A percentile compares a stretch with the other conserved stretches of the same genome.
Conservation (phyloP, 805 yeast genomes). For the Candida succiphila region DNA sequence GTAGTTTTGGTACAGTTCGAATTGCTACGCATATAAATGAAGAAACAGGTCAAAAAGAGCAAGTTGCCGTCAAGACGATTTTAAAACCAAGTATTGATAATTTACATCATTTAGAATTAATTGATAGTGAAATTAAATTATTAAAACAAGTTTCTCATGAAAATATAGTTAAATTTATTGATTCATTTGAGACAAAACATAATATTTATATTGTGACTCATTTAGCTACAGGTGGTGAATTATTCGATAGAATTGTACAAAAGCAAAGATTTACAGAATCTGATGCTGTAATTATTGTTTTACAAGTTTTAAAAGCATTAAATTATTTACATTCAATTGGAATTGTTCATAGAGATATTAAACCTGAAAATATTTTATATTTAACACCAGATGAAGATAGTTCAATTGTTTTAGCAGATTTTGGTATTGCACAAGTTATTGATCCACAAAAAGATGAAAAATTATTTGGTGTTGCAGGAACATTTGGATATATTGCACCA, state of each 20-base stretch:
- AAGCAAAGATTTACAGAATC: constrained; percentile 73
- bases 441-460: constrained; percentile 4
- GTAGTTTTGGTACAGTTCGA: constrained; percentile 89
- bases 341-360: constrained; percentile 67
- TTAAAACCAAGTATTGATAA: constrained; percentile 72
- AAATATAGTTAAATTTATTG: constrained; percentile 71
- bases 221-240: constrained; percentile 86
- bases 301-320: constrained; percentile 64
- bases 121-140: constrained; percentile 66
- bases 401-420: constrained; percentile 75
- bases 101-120: constrained; percentile 45
- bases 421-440: constrained; percentile 77
- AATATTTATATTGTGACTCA: constrained; percentile 86
- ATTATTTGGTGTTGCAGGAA: constrained; percentile 34
- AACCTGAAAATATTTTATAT: constrained; percentile 69
- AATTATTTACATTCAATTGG: constrained; percentile 59
- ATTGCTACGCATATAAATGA: constrained; percentile 42
- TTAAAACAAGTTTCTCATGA: constrained; percentile 60
- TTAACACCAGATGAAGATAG: constrained; percentile 42
- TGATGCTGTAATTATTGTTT: constrained; percentile 66
- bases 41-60: constrained; percentile 28
- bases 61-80: constrained; percentile 81
- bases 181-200: constrained; percentile 82
- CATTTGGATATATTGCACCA: constrained; percentile 92
- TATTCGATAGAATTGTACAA: constrained; percentile 73